Evolutionary conservation across 2,329 filamentous ascomycete genomes (phyloP), one percentile per base, ranked within the genome.

Genomic region (Phaeosphaeriaceae sp.): DNA sequence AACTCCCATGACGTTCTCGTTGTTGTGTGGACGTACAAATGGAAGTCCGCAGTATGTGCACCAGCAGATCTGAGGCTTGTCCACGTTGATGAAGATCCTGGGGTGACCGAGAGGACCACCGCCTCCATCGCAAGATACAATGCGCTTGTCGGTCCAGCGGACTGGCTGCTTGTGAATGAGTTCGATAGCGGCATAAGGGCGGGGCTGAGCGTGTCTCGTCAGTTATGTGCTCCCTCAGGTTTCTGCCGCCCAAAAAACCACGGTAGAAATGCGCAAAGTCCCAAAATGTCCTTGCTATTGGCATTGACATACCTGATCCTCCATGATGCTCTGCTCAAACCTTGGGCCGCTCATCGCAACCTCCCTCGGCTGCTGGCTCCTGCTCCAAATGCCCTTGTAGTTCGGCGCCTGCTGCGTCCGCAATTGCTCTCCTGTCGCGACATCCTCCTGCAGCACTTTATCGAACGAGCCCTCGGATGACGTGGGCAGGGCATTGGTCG

Each of bases 321-420:
- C 88, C 81, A 98, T 94, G 73, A 96, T 92, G 33, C 92, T 98
- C 87, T 98, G 94, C 84, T 99, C 95, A 74, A 99, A 99, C 69
- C 94, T 85, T 65, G 95, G 95, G 44, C 95, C 95, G 44, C 88
- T 88, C 94, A 99, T 99, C 53, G 93, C 95, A 78, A 88, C 80
- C 53, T 87, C 85, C 71, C 94, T 86, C 41, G 92, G 88, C 79
- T 88, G 87, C 85, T 99, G 95, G 81, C 88, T 96, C 74, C 87
- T 82, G 61, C 92, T 92, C 95, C 95, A 99, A 59, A 92, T 85
- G 6, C 81, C 86, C 58, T 84, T 81, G 62, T 93, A 88, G 83
- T 99, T 99, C 21, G 95, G 95, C 31, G 94, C 92, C 83, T 99
- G 95, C 78, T 84, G 80, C 56, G 85, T 80, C 63, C 87, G 83